Evolutionary conservation across 2,329 filamentous ascomycete genomes (phyloP).

Genomic region (Pezicula carpinea): DNA sequence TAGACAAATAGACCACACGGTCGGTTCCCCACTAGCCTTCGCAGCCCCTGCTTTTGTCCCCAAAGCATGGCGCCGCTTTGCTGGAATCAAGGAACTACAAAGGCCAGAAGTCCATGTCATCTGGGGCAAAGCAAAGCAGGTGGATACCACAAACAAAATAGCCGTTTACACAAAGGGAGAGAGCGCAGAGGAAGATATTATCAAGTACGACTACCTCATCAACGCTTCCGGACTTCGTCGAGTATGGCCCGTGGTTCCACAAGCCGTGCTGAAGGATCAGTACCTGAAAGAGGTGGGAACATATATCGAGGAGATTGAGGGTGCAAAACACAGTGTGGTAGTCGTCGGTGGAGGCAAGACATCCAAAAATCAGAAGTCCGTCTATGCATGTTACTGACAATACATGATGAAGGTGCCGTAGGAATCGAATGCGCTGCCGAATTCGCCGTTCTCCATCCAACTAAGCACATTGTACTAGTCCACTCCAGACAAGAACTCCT

Average conservation of each 20-base stretch:
- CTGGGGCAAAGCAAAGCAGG: slow-evolving; percentile 55
- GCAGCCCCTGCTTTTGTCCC: slow-evolving; percentile 58
- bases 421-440: slow-evolving; percentile 79
- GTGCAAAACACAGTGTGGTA: slow-evolving; percentile 53
- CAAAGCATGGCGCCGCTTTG: slow-evolving; percentile 66
- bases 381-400: background rate
- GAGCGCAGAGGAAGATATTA: background rate
- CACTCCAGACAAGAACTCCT: slow-evolving; percentile 67
- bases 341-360: slow-evolving; percentile 61
- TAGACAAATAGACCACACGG: slow-evolving; percentile 56
- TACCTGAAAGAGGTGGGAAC: slow-evolving; percentile 57
- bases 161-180: slow-evolving; percentile 33
- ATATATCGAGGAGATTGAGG: slow-evolving; percentile 50
- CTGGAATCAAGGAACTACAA: slow-evolving; percentile 61
- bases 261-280: slow-evolving; percentile 54
- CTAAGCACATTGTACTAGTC: slow-evolving; percentile 63
- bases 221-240: slow-evolving; percentile 65
- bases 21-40: slow-evolving; percentile 68
- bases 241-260: slow-evolving; percentile 67
- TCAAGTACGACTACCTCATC: slow-evolving; percentile 66
- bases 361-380: background rate
- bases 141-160: slow-evolving; percentile 55
- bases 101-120: slow-evolving; percentile 58
- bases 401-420: slow-evolving; percentile 54
- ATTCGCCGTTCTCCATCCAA: slow-evolving; percentile 61